Conservation (phyloP, 495 filamentous ascomycete genomes). For the Aspergillus olivimuriae region DNA sequence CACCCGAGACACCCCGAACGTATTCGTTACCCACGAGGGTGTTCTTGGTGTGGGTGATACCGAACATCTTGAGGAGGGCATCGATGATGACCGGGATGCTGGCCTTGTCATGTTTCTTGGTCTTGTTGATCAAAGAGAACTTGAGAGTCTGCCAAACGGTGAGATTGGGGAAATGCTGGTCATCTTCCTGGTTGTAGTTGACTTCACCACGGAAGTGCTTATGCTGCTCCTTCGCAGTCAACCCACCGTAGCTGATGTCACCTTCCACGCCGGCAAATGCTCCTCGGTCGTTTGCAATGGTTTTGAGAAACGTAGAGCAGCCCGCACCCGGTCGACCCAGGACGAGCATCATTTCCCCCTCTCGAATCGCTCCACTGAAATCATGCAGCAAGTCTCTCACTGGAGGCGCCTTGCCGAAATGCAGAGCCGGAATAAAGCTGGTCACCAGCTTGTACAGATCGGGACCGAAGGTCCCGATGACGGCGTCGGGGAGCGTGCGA, state of each 20-base stretch:
- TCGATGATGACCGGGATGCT: slow-evolving; percentile 62
- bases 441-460: slow-evolving; percentile 69
- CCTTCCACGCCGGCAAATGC: slow-evolving; percentile 62
- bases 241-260: slow-evolving; percentile 70
- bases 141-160: slow-evolving; percentile 76
- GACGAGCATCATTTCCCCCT: slow-evolving; percentile 82
- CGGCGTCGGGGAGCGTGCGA: slow-evolving; percentile 67
- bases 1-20: slow-evolving; percentile 67
- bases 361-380: slow-evolving; percentile 70
- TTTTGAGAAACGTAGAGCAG: slow-evolving; percentile 75
- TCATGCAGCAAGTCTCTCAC: slow-evolving; percentile 63
- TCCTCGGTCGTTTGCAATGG: slow-evolving; percentile 63
- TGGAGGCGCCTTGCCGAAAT: slow-evolving; percentile 41
- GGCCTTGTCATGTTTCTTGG: slow-evolving; percentile 60
- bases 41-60: slow-evolving; percentile 73
- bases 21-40: slow-evolving; percentile 83
- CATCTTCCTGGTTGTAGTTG: slow-evolving; percentile 78
- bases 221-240: slow-evolving; percentile 60
- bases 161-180: slow-evolving; percentile 69
- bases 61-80: slow-evolving; percentile 64
- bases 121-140: slow-evolving; percentile 81
- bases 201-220: slow-evolving; percentile 73
- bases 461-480: slow-evolving; percentile 78
- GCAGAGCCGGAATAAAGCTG: slow-evolving; percentile 57
- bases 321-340: slow-evolving; percentile 74